A percentile compares a stretch with the other conserved stretches of the same genome.
Evolutionary conservation across 139 green algal genomes (phyloP).

Genomic region (Tetraselmis striata): DNA sequence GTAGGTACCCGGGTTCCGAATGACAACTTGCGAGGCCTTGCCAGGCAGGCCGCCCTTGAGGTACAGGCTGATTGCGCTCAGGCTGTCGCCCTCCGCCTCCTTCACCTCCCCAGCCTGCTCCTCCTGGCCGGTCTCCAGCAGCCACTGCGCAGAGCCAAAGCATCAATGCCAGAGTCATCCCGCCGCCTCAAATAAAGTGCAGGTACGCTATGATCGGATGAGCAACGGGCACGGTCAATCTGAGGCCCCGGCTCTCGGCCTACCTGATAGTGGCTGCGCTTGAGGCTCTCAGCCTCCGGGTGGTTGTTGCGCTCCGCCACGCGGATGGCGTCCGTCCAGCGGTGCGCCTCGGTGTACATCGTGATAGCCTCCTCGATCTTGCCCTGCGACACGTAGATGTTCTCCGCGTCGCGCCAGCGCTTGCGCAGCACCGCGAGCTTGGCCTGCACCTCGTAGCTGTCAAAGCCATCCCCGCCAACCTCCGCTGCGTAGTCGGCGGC

Average conservation of each 20-base stretch:
- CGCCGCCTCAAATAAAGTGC: no score
- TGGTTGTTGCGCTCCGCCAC: slow-evolving; percentile 53
- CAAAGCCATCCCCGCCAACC: slow-evolving; percentile 33
- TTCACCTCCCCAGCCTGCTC: slow-evolving; percentile 57
- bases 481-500: slow-evolving; percentile 12
- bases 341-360: slow-evolving; percentile 46
- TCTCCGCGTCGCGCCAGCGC: slow-evolving; percentile 62
- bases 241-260: no score
- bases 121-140: slow-evolving; percentile 44
- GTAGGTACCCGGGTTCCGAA: slow-evolving; percentile 10
- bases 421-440: slow-evolving; percentile 54
- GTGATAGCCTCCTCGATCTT: slow-evolving; percentile 52
- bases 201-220: no score
- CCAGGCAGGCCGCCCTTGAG: slow-evolving; percentile 66
- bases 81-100: slow-evolving; percentile 60
- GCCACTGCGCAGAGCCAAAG: slow-evolving; percentile 10
- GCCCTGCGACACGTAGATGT: slow-evolving; percentile 54
- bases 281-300: slow-evolving; percentile 40
- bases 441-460: slow-evolving; percentile 42
- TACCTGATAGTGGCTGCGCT: slow-evolving; percentile 40
- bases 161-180: no score
- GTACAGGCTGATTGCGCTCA: slow-evolving; percentile 69
- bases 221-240: no score
- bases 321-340: slow-evolving; percentile 50
- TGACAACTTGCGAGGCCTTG: slow-evolving; percentile 50